Evolutionary conservation across 768 basidiomycete species (phyloP).

Genomic region (Clitopilus passeckerianus): DNA sequence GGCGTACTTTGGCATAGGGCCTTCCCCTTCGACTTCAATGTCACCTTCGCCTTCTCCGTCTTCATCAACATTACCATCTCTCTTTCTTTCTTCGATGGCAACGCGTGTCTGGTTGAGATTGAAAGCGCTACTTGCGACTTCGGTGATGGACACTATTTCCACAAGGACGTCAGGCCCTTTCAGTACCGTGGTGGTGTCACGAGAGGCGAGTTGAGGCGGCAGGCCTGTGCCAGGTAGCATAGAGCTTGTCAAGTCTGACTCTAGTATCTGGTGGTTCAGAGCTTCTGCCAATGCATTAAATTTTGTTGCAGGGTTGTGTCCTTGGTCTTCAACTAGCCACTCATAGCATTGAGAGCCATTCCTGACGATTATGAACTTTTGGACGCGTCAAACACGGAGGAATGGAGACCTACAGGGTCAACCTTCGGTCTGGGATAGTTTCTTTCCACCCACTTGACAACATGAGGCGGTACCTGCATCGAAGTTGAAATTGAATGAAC

Average conservation of each 20-base stretch:
- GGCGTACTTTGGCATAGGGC: conserved; percentile 78
- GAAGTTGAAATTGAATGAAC: conserved; percentile 7
- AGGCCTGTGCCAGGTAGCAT: conserved; percentile 70
- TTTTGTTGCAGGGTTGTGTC: conserved; percentile 39
- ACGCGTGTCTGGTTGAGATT: conserved; percentile 66
- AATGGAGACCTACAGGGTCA: conserved; percentile 44
- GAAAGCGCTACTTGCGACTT: conserved; percentile 83
- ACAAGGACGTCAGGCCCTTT: conserved; percentile 56
- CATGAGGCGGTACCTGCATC: conserved; percentile 25
- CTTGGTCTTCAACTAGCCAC: conserved; percentile 47
- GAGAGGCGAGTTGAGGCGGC: conserved; percentile 33
- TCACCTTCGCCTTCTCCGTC: conserved; percentile 46
- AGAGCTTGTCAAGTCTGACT: conserved; percentile 70
- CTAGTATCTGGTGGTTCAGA: conserved; percentile 63
- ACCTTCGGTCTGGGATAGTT: conserved; percentile 58
- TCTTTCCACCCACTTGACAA: conserved; percentile 49
- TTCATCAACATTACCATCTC: conserved; percentile 38
- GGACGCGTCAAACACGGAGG: background rate
- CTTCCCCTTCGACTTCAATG: conserved; percentile 60
- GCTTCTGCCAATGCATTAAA: conserved; percentile 48
- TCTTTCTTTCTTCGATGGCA: conserved; percentile 58
- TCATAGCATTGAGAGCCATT: conserved; percentile 74
- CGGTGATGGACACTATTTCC: conserved; percentile 73
- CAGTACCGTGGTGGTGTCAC: conserved; percentile 27
- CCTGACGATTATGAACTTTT: conserved; percentile 31